Evolutionary conservation across 495 filamentous ascomycete species (phyloP).

Genomic region (Penicillium taxi): DNA sequence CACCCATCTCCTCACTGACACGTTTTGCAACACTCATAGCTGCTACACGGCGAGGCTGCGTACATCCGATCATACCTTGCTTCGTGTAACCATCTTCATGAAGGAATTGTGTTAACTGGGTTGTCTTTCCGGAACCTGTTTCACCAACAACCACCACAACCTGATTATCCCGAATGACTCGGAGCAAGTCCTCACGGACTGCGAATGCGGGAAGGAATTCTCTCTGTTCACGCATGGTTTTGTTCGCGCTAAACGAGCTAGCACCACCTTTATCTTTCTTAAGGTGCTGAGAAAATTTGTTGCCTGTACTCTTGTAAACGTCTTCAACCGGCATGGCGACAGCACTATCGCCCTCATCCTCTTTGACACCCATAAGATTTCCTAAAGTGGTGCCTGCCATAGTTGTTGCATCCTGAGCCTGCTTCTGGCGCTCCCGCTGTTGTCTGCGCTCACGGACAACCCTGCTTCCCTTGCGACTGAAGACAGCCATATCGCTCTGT

Average conservation of each 20-base stretch:
- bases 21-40: conserved; percentile 99
- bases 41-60: conserved; percentile 88
- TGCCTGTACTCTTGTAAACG: conserved; percentile 49
- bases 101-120: conserved; percentile 90
- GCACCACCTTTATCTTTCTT: conserved; percentile 77
- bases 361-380: conserved; percentile 90
- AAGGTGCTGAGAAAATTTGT: conserved; percentile 85
- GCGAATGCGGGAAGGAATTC: conserved; percentile 96
- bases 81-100: conserved; percentile 90
- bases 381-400: conserved; percentile 86
- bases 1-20: conserved; percentile 98
- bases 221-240: conserved; percentile 82
- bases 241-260: conserved; percentile 87
- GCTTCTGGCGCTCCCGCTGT: conserved; percentile 88
- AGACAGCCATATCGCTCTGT: conserved; percentile 98
- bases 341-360: conserved; percentile 88
- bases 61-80: conserved; percentile 85
- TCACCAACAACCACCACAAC: conserved; percentile 95
- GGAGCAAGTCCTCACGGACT: conserved; percentile 87
- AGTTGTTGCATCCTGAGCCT: conserved; percentile 92
- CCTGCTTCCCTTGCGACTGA: conserved; percentile 89
- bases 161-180: conserved; percentile 94
- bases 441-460: conserved; percentile 86
- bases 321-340: conserved; percentile 69
- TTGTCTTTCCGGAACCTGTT: conserved; percentile 94